Evolutionary conservation across 805 yeast species (phyloP), one percentile per base, ranked within the genome.

Genomic region (Priceomyces melissophilus): DNA sequence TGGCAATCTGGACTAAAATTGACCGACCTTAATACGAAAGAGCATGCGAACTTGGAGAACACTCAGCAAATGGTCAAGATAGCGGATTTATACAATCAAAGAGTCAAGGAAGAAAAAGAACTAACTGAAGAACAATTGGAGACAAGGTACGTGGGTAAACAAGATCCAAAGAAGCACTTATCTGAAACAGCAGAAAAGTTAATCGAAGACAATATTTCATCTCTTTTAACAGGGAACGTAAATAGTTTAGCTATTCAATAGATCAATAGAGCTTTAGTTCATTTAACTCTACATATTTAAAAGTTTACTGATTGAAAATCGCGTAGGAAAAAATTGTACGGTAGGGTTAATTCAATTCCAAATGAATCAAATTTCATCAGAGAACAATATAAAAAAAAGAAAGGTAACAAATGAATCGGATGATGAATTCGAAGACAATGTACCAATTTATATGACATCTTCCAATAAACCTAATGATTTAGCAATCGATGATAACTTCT

Each of bases 81-180:
- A 49, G 96, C 98, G 10, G 83, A 82, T 52, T 85, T 82, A 51
- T 93, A 93, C 63, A 87, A 91, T 29, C 84, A 83, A 59, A 79
- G 98, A 59, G 90, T 95, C 38, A 78, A 84, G 52, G 98, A 95
- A 65, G 99, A 93, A 62, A 85, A 84, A 60, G 96, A 87, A 49
- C 71, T 93, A 50, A 71, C 81, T 35, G 95, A 86, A 55, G 96
- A 87, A 31, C 93, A 90, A 63, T 76, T 91, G 52, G 88, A 87
- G 65, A 91, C 96, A 6, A 82, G 99, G 60, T 95, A 91, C 58
- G 97, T 93, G 29, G 99, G 99, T 54, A 90, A 88, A 61, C 97
- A 91, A 67, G 99, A 93, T 65, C 99, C 99, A 32, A 93, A 95
- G 80, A 93, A 91, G 71, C 99, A 93, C 70, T 73, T 93, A 54